These are phyloP conservation scores for Dipteronia sinensis DNA, from an alignment of 345 rosid genomes.

Conservation along the genomic window DNA sequence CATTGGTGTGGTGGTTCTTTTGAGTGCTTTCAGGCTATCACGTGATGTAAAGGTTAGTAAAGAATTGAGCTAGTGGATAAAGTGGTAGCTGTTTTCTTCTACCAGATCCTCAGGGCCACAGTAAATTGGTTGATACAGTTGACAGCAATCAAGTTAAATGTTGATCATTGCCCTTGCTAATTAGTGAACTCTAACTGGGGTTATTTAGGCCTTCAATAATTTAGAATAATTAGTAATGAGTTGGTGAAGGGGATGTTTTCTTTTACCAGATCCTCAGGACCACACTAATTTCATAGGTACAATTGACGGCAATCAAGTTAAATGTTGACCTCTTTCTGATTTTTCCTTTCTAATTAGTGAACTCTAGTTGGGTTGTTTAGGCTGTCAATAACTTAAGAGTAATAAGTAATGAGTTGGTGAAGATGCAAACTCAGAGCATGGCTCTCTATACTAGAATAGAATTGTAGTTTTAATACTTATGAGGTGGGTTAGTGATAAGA, in stretches of 20 bases:
- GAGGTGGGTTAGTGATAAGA: not conserved
- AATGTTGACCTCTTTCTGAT: not conserved
- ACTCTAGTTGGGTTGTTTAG: not conserved
- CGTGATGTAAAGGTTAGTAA: not conserved
- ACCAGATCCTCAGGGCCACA: too few relatives aligned
- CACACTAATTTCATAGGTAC: too few relatives aligned
- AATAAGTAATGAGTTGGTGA: not conserved
- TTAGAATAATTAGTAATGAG: not conserved
- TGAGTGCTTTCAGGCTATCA: not conserved
- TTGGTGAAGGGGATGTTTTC: too few relatives aligned
- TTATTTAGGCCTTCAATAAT: not conserved
- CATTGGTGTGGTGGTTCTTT: not conserved
- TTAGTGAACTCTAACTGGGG: not conserved
- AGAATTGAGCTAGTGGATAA: not conserved
- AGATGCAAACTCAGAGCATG: not conserved
- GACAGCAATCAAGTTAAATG: not conserved
- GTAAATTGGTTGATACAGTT: too few relatives aligned
- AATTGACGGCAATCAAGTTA: not conserved
- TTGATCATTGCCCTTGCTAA: not conserved
- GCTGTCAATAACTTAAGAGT: not conserved
- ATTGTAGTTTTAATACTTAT: not conserved
- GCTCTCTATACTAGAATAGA: not conserved
- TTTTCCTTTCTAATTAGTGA: not conserved
- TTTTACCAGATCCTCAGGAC: too few relatives aligned
- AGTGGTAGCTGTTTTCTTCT: too few relatives aligned